phyloP scores from a whole-genome alignment of 768 basidiomycete genomes.

The Dentipellis sp. region DNA sequence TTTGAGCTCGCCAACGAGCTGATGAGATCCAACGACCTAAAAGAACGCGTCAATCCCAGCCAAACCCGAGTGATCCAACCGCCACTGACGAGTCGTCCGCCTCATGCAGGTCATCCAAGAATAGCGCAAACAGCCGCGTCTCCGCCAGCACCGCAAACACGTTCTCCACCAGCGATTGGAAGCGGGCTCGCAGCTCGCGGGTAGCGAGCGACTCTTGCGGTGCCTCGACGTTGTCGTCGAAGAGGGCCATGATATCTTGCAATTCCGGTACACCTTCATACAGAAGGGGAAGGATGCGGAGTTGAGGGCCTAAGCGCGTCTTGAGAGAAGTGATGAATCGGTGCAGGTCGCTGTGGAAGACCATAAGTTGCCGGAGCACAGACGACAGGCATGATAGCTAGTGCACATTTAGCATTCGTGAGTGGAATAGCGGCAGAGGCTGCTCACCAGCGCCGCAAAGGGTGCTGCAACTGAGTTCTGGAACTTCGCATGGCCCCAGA shows the following conservation, averaged over 20 bases:
- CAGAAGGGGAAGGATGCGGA: slow-evolving; percentile 59
- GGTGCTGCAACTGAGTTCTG: slow-evolving; percentile 57
- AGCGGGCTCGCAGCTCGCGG: slow-evolving; percentile 55
- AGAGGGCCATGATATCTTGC: slow-evolving; percentile 47
- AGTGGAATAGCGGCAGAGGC: background rate
- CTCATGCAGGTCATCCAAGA: slow-evolving; percentile 68
- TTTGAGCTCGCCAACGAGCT: slow-evolving; percentile 55
- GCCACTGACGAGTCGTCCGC: slow-evolving; percentile 54
- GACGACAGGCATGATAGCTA: slow-evolving; percentile 62
- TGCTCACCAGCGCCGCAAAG: slow-evolving; percentile 50
- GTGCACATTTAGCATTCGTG: slow-evolving; percentile 3
- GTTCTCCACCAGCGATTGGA: slow-evolving; percentile 61
- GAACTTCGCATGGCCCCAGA: slow-evolving; percentile 75
- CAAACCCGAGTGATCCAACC: background rate
- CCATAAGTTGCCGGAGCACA: slow-evolving; percentile 65
- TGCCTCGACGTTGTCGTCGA: slow-evolving; percentile 40
- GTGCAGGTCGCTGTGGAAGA: slow-evolving; percentile 60
- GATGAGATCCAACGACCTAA: slow-evolving; percentile 59
- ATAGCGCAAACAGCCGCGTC: slow-evolving; percentile 60
- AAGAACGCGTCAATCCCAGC: slow-evolving; percentile 2
- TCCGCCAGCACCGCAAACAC: slow-evolving; percentile 64
- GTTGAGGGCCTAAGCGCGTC: slow-evolving; percentile 56
- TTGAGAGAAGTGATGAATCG: slow-evolving; percentile 53
- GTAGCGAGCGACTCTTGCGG: slow-evolving; percentile 49
- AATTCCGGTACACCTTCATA: slow-evolving; percentile 68